A percentile compares a stretch with the other conserved stretches of the same genome.
Evolutionary conservation across 805 yeast genomes (phyloP).

Genomic region (Candida vaughaniae): DNA sequence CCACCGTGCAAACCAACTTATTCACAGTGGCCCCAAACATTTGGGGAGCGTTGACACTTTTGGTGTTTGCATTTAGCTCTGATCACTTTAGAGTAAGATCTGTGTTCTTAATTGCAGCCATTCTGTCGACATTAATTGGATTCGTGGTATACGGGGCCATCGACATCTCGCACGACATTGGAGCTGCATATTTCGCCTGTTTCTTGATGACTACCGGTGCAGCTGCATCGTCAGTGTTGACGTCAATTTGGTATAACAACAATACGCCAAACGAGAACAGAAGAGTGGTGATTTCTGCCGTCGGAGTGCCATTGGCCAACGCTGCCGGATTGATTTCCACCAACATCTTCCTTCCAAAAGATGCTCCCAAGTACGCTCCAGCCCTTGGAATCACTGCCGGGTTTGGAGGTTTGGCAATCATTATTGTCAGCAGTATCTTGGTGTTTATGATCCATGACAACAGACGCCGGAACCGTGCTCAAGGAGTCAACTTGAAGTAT

Average conservation of each 20-base stretch:
- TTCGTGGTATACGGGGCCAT: conserved; percentile 47
- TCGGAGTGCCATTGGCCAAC: conserved; percentile 39
- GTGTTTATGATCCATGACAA: conserved; percentile 43
- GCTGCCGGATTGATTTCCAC: conserved; percentile 33
- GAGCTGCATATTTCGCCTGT: conserved; percentile 43
- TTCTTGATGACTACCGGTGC: conserved; percentile 51
- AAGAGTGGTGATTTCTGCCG: conserved; percentile 46
- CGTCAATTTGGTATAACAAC: conserved; percentile 52
- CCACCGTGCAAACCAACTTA: conserved; percentile 40
- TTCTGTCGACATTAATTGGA: conserved; percentile 42
- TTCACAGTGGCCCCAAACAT: conserved; percentile 50
- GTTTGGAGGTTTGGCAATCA: conserved; percentile 27
- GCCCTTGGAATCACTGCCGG: conserved; percentile 32
- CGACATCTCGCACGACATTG: conserved; percentile 37
- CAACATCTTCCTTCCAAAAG: conserved; percentile 30
- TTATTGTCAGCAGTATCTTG: conserved; percentile 24
- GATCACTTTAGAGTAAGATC: conserved; percentile 41
- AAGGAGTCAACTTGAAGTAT: conserved; percentile 38
- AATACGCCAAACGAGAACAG: conserved; percentile 47
- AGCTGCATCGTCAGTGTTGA: conserved; percentile 47
- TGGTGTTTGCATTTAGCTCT: conserved; percentile 39
- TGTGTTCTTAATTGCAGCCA: conserved; percentile 35
- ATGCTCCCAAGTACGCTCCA: conserved; percentile 31
- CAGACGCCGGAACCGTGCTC: conserved; percentile 36
- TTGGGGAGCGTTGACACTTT: conserved; percentile 45